These are phyloP conservation scores for Dactylellina leptospora DNA, from an alignment of 2,329 filamentous ascomycete species.

Conservation along the genomic window DNA sequence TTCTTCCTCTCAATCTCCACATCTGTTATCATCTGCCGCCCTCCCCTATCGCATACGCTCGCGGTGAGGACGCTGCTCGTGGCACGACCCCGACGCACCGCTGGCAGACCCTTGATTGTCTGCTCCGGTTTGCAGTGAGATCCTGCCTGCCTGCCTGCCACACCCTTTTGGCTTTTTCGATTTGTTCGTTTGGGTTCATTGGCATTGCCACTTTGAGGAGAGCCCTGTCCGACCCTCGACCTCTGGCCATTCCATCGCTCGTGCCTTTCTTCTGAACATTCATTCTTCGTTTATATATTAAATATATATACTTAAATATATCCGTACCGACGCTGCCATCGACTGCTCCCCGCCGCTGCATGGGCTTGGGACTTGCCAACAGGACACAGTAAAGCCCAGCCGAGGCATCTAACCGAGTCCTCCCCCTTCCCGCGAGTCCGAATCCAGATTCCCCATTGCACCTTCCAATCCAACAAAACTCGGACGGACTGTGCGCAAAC, in stretches of 20 bases:
- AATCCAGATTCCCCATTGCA: neutral
- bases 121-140: neutral
- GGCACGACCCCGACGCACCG: too few species aligned
- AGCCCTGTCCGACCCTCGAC: constrained; percentile 18
- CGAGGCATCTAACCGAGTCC: constrained; percentile 43
- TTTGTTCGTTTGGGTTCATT: constrained; percentile 17
- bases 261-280: neutral
- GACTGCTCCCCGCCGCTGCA: neutral
- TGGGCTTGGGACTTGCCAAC: constrained; percentile 18
- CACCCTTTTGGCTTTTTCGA: constrained; percentile 9
- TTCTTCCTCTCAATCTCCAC: too few species aligned
- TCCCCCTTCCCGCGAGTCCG: neutral
- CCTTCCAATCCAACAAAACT: constrained; percentile 9
- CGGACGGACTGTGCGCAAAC: neutral
- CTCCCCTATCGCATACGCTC: too few species aligned
- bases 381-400: constrained; percentile 42
- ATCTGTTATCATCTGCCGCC: too few species aligned
- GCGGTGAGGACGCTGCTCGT: too few species aligned
- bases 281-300: neutral
- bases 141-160: constrained; percentile 1
- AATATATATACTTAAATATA: neutral
- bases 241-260: constrained; percentile 4
- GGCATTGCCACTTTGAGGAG: constrained; percentile 39
- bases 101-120: too few species aligned
- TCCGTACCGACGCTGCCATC: neutral